Evolutionary conservation across 2,329 filamentous ascomycete species (phyloP).

Genomic region (Arthrobotrys sinensis): DNA sequence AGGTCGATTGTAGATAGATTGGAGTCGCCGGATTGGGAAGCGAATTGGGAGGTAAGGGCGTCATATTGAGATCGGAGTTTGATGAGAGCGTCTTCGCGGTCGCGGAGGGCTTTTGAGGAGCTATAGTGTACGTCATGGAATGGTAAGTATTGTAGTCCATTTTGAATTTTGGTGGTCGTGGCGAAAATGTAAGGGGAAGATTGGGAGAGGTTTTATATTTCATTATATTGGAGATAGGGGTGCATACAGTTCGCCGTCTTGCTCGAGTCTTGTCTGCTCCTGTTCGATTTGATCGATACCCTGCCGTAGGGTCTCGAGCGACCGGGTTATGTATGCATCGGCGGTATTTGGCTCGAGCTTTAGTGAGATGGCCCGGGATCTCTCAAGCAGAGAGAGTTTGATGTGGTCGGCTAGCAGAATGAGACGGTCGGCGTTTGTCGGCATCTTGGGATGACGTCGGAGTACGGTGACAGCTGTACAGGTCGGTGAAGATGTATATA

Average conservation of each 20-base stretch:
- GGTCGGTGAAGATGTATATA: constrained; percentile 20
- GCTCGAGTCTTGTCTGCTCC: constrained; percentile 76
- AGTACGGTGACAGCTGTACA: constrained; percentile 10
- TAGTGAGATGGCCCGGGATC: constrained; percentile 85
- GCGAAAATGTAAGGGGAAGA: constrained; percentile 28
- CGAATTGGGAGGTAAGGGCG: constrained; percentile 63
- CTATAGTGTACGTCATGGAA: constrained; percentile 42
- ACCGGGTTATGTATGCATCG: constrained; percentile 89
- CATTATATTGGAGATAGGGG: constrained; percentile 63
- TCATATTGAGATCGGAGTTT: constrained; percentile 63
- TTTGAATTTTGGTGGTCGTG: constrained; percentile 16
- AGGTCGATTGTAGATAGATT: constrained; percentile 62
- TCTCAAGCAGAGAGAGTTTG: constrained; percentile 93
- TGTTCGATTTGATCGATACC: constrained; percentile 80
- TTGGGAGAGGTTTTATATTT: constrained; percentile 62
- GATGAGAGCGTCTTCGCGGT: constrained; percentile 64
- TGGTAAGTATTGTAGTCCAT: constrained; percentile 9
- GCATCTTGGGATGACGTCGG: constrained; percentile 38
- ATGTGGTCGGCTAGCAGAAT: constrained; percentile 96
- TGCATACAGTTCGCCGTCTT: constrained; percentile 74
- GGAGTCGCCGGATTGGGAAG: constrained; percentile 38
- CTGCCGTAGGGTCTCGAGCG: constrained; percentile 86
- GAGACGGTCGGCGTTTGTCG: constrained; percentile 75
- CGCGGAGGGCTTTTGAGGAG: constrained; percentile 65
- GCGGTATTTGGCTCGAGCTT: constrained; percentile 84